phyloP scores from a whole-genome alignment of 1,139 yeast species.

The Nakaseomyces uthaithaninus region DNA sequence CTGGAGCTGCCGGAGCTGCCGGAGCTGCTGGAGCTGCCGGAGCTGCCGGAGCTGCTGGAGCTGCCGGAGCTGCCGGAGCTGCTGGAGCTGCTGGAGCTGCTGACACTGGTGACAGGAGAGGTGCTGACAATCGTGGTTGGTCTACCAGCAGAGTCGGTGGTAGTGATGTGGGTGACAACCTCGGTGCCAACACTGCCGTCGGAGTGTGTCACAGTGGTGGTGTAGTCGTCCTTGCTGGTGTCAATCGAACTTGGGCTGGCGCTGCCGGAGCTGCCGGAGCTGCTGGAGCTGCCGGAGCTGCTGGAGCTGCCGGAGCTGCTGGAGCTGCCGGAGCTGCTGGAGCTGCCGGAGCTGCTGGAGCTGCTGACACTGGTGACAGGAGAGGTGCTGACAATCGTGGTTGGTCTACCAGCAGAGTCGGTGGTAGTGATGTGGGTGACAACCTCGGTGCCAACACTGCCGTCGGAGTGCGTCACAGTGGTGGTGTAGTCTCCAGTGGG shows the following conservation, averaged over 20 bases:
- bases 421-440: constrained; percentile 2
- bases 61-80: too few species aligned
- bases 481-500: neutral
- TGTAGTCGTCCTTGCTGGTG: constrained; percentile 4
- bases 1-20: too few species aligned
- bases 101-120: neutral
- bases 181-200: constrained; percentile 1
- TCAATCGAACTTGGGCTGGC: too few species aligned
- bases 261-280: too few species aligned
- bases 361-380: neutral
- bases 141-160: neutral
- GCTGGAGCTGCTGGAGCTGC: too few species aligned
- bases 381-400: neutral
- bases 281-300: too few species aligned
- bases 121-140: neutral
- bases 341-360: too few species aligned
- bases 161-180: constrained; percentile 4
- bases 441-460: neutral
- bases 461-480: neutral
- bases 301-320: too few species aligned
- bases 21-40: too few species aligned
- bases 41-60: too few species aligned
- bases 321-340: neutral
- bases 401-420: neutral
- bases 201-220: neutral